phyloP scores from a whole-genome alignment of 352 stramenopile species.

The Pythium rhizo-oryzae region DNA sequence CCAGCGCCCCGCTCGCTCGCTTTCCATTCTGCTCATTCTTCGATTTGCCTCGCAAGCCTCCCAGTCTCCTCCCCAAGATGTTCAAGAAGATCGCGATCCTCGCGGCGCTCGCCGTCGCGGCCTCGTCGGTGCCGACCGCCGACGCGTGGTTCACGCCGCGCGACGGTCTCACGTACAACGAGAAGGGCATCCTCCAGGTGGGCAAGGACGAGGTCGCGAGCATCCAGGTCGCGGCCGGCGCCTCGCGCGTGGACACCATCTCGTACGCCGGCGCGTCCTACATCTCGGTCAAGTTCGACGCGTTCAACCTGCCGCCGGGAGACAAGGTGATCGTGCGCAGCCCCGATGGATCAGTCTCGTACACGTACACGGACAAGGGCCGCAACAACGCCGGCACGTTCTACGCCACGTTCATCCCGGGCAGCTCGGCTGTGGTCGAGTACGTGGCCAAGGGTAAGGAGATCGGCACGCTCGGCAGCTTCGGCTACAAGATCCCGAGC shows the following conservation, averaged over 20 bases:
- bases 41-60: slow-evolving; percentile 8
- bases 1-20: neutral
- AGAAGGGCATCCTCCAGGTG: slow-evolving; percentile 18
- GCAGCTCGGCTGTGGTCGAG: slow-evolving; percentile 8
- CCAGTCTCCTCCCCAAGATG: slow-evolving; percentile 1
- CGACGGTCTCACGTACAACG: slow-evolving; percentile 12
- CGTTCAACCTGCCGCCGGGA: slow-evolving; percentile 53
- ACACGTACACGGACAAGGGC: slow-evolving; percentile 25
- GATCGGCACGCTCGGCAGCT: neutral
- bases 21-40: slow-evolving; percentile 6
- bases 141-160: slow-evolving; percentile 6
- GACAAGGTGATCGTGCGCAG: slow-evolving; percentile 55
- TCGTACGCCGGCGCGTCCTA: slow-evolving; percentile 52
- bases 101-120: slow-evolving; percentile 2
- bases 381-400: slow-evolving; percentile 13
- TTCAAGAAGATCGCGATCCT: slow-evolving; percentile 20
- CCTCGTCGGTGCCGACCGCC: neutral
- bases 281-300: slow-evolving; percentile 56
- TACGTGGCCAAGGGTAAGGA: slow-evolving; percentile 24
- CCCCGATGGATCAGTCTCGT: slow-evolving; percentile 25
- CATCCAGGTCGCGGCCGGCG: slow-evolving; percentile 12
- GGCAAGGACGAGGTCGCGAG: slow-evolving; percentile 18
- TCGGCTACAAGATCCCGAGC: slow-evolving; percentile 13
- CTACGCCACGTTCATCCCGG: slow-evolving; percentile 16
- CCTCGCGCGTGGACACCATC: slow-evolving; percentile 13